Evolutionary conservation across 805 yeast genomes (phyloP), one percentile per base, ranked within the genome.

Genomic region (Aciculoconidium aculeatum): DNA sequence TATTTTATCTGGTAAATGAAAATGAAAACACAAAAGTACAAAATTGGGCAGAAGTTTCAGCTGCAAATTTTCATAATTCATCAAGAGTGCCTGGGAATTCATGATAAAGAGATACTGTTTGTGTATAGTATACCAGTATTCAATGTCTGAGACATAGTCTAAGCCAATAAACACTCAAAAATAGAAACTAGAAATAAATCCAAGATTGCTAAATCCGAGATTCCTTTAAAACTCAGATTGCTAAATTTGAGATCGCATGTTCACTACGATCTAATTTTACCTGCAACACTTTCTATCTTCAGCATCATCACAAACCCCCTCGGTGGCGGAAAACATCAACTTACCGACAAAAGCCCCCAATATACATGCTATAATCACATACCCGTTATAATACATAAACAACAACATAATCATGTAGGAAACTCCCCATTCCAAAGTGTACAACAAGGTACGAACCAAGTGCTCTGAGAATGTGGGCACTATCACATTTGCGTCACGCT

Each of bases 341-440:
- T 70, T 69, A 2, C 83, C 84, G 30, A 77, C 45, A 16, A 75
- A 52, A 2, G 79, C 80, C 6, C 83, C 84, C 19, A 77, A 49
- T 28, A 77, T 63, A 52, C 80, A 77, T 7, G 76, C 67, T 34
- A 79, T 73, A 35, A 77, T 70, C 21, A 78, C 63, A 47, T 76
- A 78, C 10, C 85, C 85, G 44, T 78, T 79, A 59, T 75, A 79
- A 60, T 78, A 77, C 86, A 80, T 79, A 60, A 77, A 78, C 42
- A 80, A 55, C 59, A 80, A 65, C 82, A 78, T 80, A 45, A 79
- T 70, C 28, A 79, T 51, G 51, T 78, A 79, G 3, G 78, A 70
- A 10, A 72, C 64, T 3, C 79, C 79, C 74, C 80, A 75, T 47
- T 77, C 78, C 15, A 74, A 45, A 2, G 75, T 68, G 49, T 69